Percentiles rank a stretch among this genome's conserved stretches.
phyloP scores from a whole-genome alignment of 1,284 basidiomycete species.

The Bjerkandera adusta region DNA sequence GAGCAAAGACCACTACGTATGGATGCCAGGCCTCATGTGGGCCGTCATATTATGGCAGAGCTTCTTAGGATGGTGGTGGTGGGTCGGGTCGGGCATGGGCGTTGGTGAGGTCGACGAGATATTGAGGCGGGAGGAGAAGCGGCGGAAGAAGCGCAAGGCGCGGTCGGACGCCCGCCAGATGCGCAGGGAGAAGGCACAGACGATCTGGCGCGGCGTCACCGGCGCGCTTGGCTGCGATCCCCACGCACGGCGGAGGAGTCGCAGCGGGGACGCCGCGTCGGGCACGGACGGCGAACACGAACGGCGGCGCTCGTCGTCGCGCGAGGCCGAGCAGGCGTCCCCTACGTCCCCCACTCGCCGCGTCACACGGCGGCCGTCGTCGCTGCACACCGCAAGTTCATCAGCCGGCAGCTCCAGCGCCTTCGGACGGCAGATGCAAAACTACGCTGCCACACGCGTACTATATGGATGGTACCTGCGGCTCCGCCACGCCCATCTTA shows the following conservation, averaged over 20 bases:
- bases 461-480: constrained; percentile 53
- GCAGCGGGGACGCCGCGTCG: neutral
- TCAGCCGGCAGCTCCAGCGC: constrained; percentile 11
- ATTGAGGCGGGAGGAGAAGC: constrained; percentile 55
- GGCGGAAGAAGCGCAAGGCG: constrained; percentile 44
- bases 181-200: constrained; percentile 45
- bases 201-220: constrained; percentile 52
- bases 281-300: neutral
- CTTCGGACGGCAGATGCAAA: constrained; percentile 15
- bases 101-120: constrained; percentile 63
- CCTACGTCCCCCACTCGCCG: too few species aligned
- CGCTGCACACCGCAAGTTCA: neutral
- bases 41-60: constrained; percentile 91
- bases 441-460: constrained; percentile 24
- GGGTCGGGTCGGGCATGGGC: constrained; percentile 88
- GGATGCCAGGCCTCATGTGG: constrained; percentile 86
- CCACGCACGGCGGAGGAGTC: constrained; percentile 9
- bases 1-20: constrained; percentile 76
- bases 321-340: neutral
- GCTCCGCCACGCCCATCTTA: constrained; percentile 61
- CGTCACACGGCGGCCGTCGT: too few species aligned
- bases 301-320: neutral
- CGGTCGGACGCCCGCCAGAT: constrained; percentile 38
- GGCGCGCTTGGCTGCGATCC: constrained; percentile 29
- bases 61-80: constrained; percentile 96